Conservation (phyloP, 2,329 filamentous ascomycete species). For the Apiospora koreana region DNA sequence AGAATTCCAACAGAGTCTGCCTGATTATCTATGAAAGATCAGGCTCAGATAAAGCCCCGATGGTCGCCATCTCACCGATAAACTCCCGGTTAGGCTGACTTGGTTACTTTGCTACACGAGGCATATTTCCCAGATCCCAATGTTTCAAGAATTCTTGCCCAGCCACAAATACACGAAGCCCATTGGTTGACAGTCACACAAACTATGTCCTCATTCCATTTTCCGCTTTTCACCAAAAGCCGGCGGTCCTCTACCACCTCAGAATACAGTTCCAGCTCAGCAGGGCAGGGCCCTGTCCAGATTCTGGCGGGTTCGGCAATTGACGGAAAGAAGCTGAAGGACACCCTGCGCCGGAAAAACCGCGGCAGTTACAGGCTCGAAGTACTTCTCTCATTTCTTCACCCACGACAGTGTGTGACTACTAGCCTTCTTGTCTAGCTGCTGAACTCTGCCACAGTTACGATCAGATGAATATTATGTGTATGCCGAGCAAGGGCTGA, state of each 20-base stretch:
- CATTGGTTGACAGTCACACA: background rate
- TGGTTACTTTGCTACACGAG: background rate
- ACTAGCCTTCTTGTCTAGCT: background rate
- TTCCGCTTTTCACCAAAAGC: background rate
- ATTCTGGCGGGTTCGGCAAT: background rate
- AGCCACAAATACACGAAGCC: background rate
- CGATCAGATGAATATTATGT: background rate
- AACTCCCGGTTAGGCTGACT: background rate
- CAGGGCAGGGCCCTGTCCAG: background rate
- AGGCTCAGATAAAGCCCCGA: background rate
- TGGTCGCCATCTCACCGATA: background rate
- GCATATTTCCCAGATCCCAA: background rate
- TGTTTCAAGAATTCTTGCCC: background rate
- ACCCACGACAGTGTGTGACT: background rate
- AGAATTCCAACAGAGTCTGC: background rate
- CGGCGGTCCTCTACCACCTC: background rate
- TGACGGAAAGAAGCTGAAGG: background rate
- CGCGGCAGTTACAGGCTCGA: background rate
- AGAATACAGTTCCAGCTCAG: background rate
- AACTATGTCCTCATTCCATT: background rate
- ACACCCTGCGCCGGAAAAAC: background rate
- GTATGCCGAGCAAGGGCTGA: background rate
- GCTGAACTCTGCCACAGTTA: background rate
- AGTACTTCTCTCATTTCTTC: background rate
- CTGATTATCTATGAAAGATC: background rate